phyloP scores from a whole-genome alignment of 139 green algal genomes.

The Micractinium sp. region DNA sequence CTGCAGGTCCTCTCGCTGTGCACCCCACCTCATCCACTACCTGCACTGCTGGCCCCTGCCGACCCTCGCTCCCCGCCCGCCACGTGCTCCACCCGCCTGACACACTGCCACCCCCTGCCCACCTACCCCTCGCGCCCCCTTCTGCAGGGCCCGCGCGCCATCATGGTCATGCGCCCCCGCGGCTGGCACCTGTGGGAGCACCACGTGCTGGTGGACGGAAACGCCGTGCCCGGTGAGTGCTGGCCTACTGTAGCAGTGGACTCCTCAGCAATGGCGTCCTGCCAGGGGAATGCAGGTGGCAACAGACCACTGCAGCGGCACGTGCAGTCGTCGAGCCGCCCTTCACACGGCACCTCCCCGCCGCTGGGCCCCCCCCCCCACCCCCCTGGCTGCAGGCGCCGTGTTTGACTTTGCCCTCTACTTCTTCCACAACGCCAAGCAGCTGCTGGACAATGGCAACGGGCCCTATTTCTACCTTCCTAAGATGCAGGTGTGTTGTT shows the following conservation, averaged over 20 bases:
- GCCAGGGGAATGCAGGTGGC: too few species aligned
- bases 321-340: too few species aligned
- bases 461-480: constrained; percentile 93
- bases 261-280: too few species aligned
- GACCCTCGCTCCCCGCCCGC: not conserved
- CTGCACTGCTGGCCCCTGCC: not conserved
- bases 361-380: not conserved
- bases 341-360: not conserved
- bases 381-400: constrained; percentile 53
- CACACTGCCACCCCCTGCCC: not conserved
- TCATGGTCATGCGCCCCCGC: constrained; percentile 32
- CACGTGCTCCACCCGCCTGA: too few species aligned
- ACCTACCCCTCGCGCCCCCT: not conserved
- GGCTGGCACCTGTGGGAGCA: constrained; percentile 88
- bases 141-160: not conserved
- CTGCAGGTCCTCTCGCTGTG: not conserved
- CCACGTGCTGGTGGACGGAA: constrained; percentile 84
- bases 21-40: constrained; percentile 16
- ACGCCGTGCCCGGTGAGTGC: constrained; percentile 46
- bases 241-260: too few species aligned
- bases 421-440: constrained; percentile 88
- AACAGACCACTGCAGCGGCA: too few species aligned
- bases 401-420: constrained; percentile 91
- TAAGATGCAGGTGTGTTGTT: constrained; percentile 82
- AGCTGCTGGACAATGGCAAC: constrained; percentile 38